Evolutionary conservation across 495 filamentous ascomycete species (phyloP), one percentile per base, ranked within the genome.

Genomic region (Penicillium odoratum): DNA sequence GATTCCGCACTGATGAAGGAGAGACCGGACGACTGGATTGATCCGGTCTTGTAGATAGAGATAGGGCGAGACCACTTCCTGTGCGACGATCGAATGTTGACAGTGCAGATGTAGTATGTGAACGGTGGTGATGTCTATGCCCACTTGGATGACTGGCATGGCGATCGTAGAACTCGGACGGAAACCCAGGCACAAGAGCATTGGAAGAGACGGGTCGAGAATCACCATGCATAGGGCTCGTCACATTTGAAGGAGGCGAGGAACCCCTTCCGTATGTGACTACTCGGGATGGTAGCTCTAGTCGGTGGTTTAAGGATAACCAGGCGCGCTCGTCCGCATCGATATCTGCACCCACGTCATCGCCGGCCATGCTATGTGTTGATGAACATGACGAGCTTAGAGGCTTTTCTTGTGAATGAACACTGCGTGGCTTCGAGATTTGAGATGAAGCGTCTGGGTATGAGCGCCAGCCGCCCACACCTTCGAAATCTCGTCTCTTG

Each of bases 401-500:
- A 13, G 55, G 29, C 38, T 63, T 69, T 13, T 64, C 66, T 5
- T 58, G 51, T 0, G 52, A 25, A 28, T 58, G 53, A 13, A 48
- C 40, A 18, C 48, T 60, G 10, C 61, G 69, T 15, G 83, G 57
- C 7, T 58, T 68, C 3, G 53, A 60, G 26, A 53, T 36, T 18
- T 83, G 57, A 8, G 56, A 65, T 8, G 49, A 59, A 29, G 16
- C 29, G 31, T 64, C 54, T 5, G 58, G 48, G 30, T 67, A 71
- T 21, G 68, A 68, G 52, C 88, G 77, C 90, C 89, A 93, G 2
- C 91, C 91, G 11, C 91, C 91, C 3, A 95, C 80, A n/a, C 90
- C 91, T 73, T 95, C 91, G 62, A 88, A 95, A 71, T 95, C 91
- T 5, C 90, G 79, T 51, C 81, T 78, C 21, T 81, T 62, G 48